Conservation (phyloP, 306 rosid genomes). For the Clitoria ternatea region DNA sequence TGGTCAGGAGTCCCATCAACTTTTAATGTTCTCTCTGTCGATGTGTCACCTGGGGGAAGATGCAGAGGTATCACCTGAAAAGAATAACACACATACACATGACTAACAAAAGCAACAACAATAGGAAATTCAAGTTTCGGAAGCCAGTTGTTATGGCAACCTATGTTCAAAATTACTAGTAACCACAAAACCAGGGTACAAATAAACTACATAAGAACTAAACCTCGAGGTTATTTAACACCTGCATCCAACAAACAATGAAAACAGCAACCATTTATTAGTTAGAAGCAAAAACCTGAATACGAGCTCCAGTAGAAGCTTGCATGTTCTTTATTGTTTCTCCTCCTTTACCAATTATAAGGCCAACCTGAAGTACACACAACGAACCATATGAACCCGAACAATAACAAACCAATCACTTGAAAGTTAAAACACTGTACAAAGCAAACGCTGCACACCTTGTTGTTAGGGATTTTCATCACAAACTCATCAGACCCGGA, state of each 20-base stretch:
- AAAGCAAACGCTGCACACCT: constrained; percentile 37
- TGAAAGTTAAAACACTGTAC: neutral
- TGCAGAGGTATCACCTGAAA: constrained; percentile 88
- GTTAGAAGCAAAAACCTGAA: constrained; percentile 59
- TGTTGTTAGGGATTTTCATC: constrained; percentile 74
- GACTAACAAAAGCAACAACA: neutral
- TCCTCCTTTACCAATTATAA: constrained; percentile 95
- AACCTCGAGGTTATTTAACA: neutral
- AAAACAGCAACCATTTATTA: neutral
- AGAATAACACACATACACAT: neutral
- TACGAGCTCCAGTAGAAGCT: constrained; percentile 79
- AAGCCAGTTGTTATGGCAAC: neutral
- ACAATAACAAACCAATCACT: neutral
- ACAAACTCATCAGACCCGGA: constrained; percentile 70
- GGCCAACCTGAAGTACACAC: constrained; percentile 68
- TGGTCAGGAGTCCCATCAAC: constrained; percentile 80
- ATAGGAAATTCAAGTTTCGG: neutral
- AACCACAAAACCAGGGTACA: neutral
- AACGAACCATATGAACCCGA: neutral
- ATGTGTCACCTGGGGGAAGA: constrained; percentile 91
- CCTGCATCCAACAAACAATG: neutral
- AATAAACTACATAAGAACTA: neutral
- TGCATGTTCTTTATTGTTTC: constrained; percentile 95
- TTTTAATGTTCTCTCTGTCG: constrained; percentile 78
- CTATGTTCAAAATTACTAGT: neutral